Evolutionary conservation across 1,284 basidiomycete species (phyloP).

Genomic region (Takashimella tepidaria): DNA sequence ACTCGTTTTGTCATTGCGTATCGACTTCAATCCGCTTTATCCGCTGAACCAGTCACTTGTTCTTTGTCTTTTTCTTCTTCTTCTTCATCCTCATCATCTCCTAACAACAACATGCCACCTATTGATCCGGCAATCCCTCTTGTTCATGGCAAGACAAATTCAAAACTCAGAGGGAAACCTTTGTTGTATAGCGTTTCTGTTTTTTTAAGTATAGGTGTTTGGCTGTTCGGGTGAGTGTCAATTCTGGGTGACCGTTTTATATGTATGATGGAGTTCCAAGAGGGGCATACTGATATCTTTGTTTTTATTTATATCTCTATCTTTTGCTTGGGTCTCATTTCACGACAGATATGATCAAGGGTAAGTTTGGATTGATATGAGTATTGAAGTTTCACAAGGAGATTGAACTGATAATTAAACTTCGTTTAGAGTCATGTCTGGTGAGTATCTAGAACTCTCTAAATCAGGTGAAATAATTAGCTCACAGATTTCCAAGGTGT

Average conservation of each 20-base stretch:
- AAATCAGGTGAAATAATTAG: not conserved
- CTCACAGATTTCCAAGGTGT: slow-evolving; percentile 57
- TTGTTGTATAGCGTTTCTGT: slow-evolving; percentile 54
- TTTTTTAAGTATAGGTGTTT: slow-evolving; percentile 50
- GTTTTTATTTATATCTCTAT: no score
- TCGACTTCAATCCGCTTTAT: not conserved
- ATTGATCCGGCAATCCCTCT: slow-evolving; percentile 27
- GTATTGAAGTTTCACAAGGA: no score
- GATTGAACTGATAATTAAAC: no score
- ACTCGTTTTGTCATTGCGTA: not conserved
- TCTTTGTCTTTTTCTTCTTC: not conserved
- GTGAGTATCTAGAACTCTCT: slow-evolving; percentile 16
- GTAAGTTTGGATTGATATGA: slow-evolving; percentile 52
- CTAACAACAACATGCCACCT: slow-evolving; percentile 20
- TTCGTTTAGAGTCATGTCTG: slow-evolving; percentile 44
- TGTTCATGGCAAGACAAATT: slow-evolving; percentile 31
- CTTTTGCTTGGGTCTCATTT: no score
- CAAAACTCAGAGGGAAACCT: slow-evolving; percentile 68
- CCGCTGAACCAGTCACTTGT: not conserved
- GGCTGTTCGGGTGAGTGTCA: slow-evolving; percentile 58
- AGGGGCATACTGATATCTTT: not conserved
- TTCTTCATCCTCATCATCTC: not conserved
- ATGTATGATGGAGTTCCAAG: not conserved
- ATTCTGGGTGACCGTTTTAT: not conserved
- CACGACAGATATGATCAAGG: slow-evolving; percentile 84